A percentile compares a stretch with the other conserved stretches of the same genome.
Conservation (phyloP, 2,329 filamentous ascomycete genomes). For the Lasiodiplodia citricola region DNA sequence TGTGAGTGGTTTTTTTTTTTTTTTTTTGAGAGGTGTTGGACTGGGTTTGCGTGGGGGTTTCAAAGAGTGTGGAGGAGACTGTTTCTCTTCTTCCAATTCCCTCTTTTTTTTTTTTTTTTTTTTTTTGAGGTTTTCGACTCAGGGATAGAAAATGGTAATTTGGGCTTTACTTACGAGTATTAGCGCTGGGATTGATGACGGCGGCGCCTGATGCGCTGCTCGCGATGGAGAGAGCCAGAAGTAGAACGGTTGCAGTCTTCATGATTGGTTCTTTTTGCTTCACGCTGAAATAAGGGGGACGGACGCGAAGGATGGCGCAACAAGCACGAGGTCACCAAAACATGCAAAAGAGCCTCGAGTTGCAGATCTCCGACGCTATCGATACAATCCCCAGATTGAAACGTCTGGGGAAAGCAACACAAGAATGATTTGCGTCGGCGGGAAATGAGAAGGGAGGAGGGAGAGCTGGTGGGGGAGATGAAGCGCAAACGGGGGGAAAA, state of each 20-base stretch:
- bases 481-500: neutral
- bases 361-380: conserved; percentile 15
- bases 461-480: neutral
- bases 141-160: too few species aligned
- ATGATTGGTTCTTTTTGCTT: neutral
- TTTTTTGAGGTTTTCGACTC: neutral
- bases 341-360: neutral
- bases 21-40: neutral
- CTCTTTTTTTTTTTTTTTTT: neutral
- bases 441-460: conserved; percentile 7
- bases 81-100: neutral
- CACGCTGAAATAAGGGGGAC: neutral
- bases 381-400: neutral
- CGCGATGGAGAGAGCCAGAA: conserved; percentile 14
- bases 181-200: neutral
- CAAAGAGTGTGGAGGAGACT: neutral
- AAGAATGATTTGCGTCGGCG: neutral
- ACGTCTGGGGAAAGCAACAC: neutral
- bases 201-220: conserved; percentile 7
- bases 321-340: neutral
- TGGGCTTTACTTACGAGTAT: neutral
- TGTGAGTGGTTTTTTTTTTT: neutral
- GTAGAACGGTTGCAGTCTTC: conserved; percentile 5
- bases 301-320: neutral
- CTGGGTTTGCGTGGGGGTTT: neutral